Percentiles rank a stretch among this genome's conserved stretches.
phyloP scores from a whole-genome alignment of 73 alveolate genomes.

The Symbiodinium pilosum region DNA sequence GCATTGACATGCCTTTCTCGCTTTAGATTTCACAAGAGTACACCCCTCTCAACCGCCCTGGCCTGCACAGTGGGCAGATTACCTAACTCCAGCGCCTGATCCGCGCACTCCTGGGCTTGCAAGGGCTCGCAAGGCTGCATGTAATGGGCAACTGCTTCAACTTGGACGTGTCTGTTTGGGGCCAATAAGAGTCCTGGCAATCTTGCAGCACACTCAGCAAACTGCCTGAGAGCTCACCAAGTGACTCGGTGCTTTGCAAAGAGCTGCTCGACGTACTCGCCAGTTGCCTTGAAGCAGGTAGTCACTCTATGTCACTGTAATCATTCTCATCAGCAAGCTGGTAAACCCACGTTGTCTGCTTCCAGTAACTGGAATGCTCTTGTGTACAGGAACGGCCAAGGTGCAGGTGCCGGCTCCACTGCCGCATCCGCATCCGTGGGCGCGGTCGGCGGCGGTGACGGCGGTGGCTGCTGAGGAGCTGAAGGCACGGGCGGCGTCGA shows the following conservation, averaged over 20 bases:
- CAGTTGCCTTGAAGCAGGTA: background rate
- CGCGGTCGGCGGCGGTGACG: background rate
- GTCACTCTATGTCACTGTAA: background rate
- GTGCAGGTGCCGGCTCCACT: background rate
- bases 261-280: slow-evolving; percentile 9
- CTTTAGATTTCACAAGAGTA: too few relatives aligned
- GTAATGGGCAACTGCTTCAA: too few relatives aligned
- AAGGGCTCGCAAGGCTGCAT: too few relatives aligned
- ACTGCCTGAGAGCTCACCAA: too few relatives aligned
- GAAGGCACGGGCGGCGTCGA: slow-evolving; percentile 6
- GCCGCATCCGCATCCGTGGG: background rate
- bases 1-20: too few relatives aligned
- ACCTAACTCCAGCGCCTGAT: slow-evolving; percentile 65
- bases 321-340: background rate
- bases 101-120: slow-evolving; percentile 43
- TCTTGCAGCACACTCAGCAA: background rate
- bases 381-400: background rate
- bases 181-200: too few relatives aligned
- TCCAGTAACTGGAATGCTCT: background rate
- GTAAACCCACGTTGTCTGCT: background rate
- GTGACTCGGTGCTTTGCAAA: slow-evolving; percentile 20
- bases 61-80: slow-evolving; percentile 49
- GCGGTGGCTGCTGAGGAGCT: background rate
- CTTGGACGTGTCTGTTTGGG: too few relatives aligned
- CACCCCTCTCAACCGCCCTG: too few relatives aligned